Evolutionary conservation across 2,329 filamentous ascomycete species (phyloP).

Genomic region (Botrytis fragariae): DNA sequence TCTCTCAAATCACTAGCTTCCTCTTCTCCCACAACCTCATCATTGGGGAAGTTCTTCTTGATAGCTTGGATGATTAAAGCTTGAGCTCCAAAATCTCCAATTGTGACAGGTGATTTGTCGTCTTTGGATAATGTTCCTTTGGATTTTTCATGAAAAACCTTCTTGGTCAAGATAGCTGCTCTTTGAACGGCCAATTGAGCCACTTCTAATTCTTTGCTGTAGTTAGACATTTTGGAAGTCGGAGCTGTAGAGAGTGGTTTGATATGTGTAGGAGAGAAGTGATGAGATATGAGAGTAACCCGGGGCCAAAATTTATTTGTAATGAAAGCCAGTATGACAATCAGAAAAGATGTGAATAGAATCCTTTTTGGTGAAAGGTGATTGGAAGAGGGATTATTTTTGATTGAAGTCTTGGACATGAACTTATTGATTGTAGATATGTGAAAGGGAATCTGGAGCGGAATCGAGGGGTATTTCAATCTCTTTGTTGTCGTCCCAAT

Average conservation of each 20-base stretch:
- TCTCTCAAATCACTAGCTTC: slow-evolving; percentile 78
- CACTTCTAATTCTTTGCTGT: slow-evolving; percentile 75
- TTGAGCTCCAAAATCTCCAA: slow-evolving; percentile 97
- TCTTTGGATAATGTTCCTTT: slow-evolving; percentile 94
- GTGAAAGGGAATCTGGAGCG: not conserved
- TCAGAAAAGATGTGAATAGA: slow-evolving; percentile 31
- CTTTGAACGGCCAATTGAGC: slow-evolving; percentile 88
- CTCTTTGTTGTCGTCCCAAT: slow-evolving; percentile 16
- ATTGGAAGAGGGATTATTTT: not conserved
- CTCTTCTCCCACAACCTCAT: slow-evolving; percentile 93
- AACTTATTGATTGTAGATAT: not conserved
- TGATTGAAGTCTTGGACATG: slow-evolving; percentile 5
- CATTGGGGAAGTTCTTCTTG: slow-evolving; percentile 81
- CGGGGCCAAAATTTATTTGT: slow-evolving; percentile 33
- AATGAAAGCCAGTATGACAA: slow-evolving; percentile 36
- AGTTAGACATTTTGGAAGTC: slow-evolving; percentile 45
- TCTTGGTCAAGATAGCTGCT: slow-evolving; percentile 71
- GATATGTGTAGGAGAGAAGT: slow-evolving; percentile 29
- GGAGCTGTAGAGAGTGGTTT: slow-evolving; percentile 24
- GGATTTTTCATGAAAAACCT: slow-evolving; percentile 80
- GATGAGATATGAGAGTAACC: slow-evolving; percentile 34
- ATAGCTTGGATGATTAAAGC: slow-evolving; percentile 92
- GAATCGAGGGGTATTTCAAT: slow-evolving; percentile 13
- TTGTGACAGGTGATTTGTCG: slow-evolving; percentile 94
- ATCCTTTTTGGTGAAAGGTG: slow-evolving; percentile 23